A percentile compares a stretch with the other conserved stretches of the same genome.
Evolutionary conservation across 805 yeast species (phyloP).

Genomic region (Schizosaccharomyces osmophilus): DNA sequence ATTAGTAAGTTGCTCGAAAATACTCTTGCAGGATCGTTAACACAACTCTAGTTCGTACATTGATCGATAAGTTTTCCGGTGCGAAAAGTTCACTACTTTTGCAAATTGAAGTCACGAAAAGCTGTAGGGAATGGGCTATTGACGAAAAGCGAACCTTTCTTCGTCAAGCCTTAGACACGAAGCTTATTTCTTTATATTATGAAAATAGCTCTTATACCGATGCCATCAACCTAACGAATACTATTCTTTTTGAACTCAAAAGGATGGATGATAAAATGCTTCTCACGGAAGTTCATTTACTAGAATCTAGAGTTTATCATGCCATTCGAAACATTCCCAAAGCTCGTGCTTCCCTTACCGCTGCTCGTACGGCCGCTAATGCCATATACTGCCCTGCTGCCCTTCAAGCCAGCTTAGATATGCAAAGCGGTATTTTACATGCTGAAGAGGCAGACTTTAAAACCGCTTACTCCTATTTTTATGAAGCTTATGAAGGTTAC

Average conservation of each 20-base stretch:
- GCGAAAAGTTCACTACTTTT: constrained; percentile 38
- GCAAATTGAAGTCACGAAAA: constrained; percentile 50
- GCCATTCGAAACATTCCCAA: constrained; percentile 77
- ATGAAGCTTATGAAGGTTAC: constrained; percentile 82
- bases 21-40: background rate
- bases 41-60: constrained; percentile 23
- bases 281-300: constrained; percentile 78
- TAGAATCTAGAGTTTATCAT: constrained; percentile 76
- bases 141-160: constrained; percentile 64
- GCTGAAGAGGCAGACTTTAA: constrained; percentile 93
- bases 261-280: constrained; percentile 87
- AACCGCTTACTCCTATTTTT: constrained; percentile 77
- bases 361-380: constrained; percentile 94
- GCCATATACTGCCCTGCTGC: constrained; percentile 85
- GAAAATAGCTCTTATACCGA: constrained; percentile 39
- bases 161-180: constrained; percentile 67
- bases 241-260: constrained; percentile 61
- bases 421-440: constrained; percentile 83
- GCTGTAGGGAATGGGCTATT: constrained; percentile 70
- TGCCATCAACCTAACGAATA: constrained; percentile 46
- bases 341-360: constrained; percentile 72
- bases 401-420: constrained; percentile 79
- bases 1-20: constrained; percentile 19
- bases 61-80: constrained; percentile 53
- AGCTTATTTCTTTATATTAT: constrained; percentile 53